Evolutionary conservation across 805 yeast species (phyloP), one percentile per base, ranked within the genome.

Genomic region (Lipomyces yamadae): DNA sequence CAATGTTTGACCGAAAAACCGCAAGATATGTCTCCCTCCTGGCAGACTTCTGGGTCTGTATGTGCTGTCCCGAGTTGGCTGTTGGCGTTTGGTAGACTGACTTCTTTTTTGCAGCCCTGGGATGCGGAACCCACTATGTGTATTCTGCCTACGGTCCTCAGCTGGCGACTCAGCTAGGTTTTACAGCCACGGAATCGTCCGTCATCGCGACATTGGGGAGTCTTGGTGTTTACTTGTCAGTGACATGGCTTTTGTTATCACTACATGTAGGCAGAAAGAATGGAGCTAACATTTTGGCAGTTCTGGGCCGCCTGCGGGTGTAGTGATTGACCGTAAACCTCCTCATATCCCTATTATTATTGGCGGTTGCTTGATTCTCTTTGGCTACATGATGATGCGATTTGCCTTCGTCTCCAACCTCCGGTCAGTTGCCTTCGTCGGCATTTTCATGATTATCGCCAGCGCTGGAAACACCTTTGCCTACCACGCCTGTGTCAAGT

Each of bases 61-160:
- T 54, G 70, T 62, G 29, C 11, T 34, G 33, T 34, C 24, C 34
- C 48, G 52, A 18, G 5, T 56, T 13, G 6, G 32, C n/a, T n/a
- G 3, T 30, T 7, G n/a, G 35, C 8, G 24, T 29, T 32, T 13
- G 29, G 8, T 13, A 2, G 18, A 37, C 48, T 42, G n/a, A 42
- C 24, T 37, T 30, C 59, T 24, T 8, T 4, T 24, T 8, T 4
- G 35, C 53, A 68, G 71, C 71, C 29, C 70, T 68, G 18, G 71
- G 71, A 33, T 68, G 84, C 18, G 96, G 96, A 0, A 90, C 95
- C 1, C 79, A 89, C 72, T 90, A 90, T 76, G 79, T 90, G 57
- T 90, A 87, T 77, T 86, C 91, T 7, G 90, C 91, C 0, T 90
- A 86, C 75, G 88, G 92, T 50, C 94, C 96, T 0, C 95, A 90